Evolutionary conservation across 352 stramenopile genomes (phyloP).

Genomic region (Proteromonas lacertae): DNA sequence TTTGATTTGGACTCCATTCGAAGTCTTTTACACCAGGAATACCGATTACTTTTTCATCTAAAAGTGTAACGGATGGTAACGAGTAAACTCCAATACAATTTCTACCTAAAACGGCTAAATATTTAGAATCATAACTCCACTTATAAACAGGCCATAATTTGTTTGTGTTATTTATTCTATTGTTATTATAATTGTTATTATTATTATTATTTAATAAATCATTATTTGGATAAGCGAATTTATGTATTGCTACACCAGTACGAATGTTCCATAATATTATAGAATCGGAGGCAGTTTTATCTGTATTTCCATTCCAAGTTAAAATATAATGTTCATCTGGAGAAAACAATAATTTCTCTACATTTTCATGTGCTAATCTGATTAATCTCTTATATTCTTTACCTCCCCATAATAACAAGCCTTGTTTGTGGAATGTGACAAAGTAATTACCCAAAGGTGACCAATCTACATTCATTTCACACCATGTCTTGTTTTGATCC

Average conservation of each 20-base stretch:
- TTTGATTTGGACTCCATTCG: constrained; percentile 73
- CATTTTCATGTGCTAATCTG: constrained; percentile 68
- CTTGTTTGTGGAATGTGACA: constrained; percentile 76
- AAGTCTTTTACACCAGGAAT: constrained; percentile 79
- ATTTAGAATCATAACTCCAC: constrained; percentile 74
- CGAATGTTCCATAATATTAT: constrained; percentile 86
- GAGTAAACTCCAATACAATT: constrained; percentile 59
- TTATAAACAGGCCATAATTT: too few species aligned
- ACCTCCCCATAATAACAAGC: constrained; percentile 82
- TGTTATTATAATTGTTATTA: too few species aligned
- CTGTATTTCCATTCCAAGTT: constrained; percentile 46
- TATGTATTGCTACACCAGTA: constrained; percentile 34
- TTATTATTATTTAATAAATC: background rate
- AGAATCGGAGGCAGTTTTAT: constrained; percentile 34
- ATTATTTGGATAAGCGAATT: constrained; percentile 18
- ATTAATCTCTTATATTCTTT: constrained; percentile 79
- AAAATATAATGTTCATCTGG: constrained; percentile 82
- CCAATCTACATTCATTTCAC: constrained; percentile 86
- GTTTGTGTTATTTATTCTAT: too few species aligned
- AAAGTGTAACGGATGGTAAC: constrained; percentile 68
- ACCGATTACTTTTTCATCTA: constrained; percentile 79
- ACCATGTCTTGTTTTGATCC: constrained; percentile 63
- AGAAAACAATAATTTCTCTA: constrained; percentile 67
- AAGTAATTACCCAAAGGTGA: constrained; percentile 77
- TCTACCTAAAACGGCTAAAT: constrained; percentile 57